Percentiles rank a stretch among this genome's conserved stretches.
These are phyloP conservation scores for Panicum miliaceum DNA, from an alignment of 176 grass and related monocot genomes.

Conservation along the genomic window DNA sequence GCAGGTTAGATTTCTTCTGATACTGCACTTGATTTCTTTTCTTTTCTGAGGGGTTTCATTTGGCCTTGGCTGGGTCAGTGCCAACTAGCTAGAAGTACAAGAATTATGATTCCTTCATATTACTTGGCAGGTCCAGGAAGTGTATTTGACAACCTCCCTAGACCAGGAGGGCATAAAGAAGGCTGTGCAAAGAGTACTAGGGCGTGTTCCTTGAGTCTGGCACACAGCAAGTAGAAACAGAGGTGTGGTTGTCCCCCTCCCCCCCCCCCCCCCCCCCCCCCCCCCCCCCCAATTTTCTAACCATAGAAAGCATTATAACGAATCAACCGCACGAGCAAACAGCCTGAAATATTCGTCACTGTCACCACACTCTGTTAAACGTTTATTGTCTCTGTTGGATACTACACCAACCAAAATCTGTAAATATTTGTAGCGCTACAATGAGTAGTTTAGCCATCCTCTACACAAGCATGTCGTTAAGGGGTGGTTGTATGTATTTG, in stretches of 20 bases:
- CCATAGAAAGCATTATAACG: constrained; percentile 5
- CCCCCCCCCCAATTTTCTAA: constrained; percentile 38
- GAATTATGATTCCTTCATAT: neutral
- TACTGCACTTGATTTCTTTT: constrained; percentile 9
- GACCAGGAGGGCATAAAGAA: constrained; percentile 90
- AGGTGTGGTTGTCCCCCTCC: neutral
- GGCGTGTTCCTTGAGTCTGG: constrained; percentile 72
- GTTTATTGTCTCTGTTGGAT: neutral
- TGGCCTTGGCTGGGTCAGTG: neutral
- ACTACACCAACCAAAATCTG: constrained; percentile 17
- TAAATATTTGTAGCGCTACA: constrained; percentile 1
- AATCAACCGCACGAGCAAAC: neutral
- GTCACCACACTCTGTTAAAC: neutral
- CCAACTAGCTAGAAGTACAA: neutral
- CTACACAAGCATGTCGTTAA: neutral
- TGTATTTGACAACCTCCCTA: constrained; percentile 88
- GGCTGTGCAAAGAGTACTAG: constrained; percentile 81
- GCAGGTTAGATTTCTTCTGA: constrained; percentile 63
- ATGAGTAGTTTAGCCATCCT: neutral
- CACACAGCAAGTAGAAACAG: neutral
- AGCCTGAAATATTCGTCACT: neutral
- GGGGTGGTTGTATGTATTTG: neutral
- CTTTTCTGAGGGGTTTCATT: neutral
- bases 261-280: no score
- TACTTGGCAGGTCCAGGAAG: constrained; percentile 80